Percentiles rank a stretch among this genome's conserved stretches.
Conservation (phyloP, 495 filamentous ascomycete genomes). For the Baudoinia panamericana region DNA sequence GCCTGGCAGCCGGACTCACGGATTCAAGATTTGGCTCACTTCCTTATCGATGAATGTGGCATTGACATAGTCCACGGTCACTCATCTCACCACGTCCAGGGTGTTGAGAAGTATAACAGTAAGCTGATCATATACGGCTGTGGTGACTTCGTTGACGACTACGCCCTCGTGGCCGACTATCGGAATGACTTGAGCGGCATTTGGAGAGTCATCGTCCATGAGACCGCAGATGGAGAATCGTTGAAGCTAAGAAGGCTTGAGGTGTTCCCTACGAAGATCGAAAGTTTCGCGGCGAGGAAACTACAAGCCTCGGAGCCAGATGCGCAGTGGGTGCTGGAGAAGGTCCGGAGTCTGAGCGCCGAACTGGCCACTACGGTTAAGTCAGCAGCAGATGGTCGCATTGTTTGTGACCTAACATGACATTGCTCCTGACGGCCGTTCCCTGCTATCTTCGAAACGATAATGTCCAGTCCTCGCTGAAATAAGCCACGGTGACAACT, state of each 20-base stretch:
- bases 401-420: too few relatives aligned
- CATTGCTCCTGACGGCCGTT: too few relatives aligned
- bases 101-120: constrained; percentile 30
- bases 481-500: too few relatives aligned
- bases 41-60: constrained; percentile 34
- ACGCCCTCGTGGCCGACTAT: constrained; percentile 27
- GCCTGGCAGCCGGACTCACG: constrained; percentile 25
- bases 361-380: constrained; percentile 2
- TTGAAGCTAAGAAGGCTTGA: constrained; percentile 15
- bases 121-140: constrained; percentile 35
- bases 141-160: constrained; percentile 37
- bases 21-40: constrained; percentile 30
- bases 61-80: constrained; percentile 36
- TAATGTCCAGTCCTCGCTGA: too few relatives aligned
- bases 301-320: constrained; percentile 10
- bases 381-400: not conserved
- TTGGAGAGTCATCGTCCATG: constrained; percentile 27
- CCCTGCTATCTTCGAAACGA: too few relatives aligned
- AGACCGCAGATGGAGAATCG: not conserved
- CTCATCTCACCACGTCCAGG: constrained; percentile 36
- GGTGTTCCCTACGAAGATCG: constrained; percentile 18
- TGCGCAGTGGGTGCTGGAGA: constrained; percentile 8
- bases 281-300: constrained; percentile 9
- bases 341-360: constrained; percentile 4
- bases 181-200: constrained; percentile 33